Evolutionary conservation across 2,329 filamentous ascomycete species (phyloP).

Genomic region (Aureobasidium lini): DNA sequence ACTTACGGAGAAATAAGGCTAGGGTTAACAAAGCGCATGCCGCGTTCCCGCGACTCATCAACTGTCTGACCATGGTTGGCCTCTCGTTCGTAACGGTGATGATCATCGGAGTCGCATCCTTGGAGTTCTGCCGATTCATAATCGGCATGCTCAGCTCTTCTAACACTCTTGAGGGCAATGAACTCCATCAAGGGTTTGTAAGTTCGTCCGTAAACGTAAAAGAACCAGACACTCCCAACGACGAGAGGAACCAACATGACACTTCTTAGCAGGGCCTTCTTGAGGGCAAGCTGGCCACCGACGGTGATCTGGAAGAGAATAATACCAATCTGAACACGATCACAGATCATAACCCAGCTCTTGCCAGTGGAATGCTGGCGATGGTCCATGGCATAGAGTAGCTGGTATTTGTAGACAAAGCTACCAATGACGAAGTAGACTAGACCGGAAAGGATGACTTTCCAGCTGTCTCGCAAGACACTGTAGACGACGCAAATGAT

Average conservation of each 20-base stretch:
- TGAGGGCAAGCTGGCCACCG: constrained; percentile 73
- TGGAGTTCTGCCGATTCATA: constrained; percentile 28
- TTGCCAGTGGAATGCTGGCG: constrained; percentile 87
- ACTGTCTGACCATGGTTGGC: constrained; percentile 50
- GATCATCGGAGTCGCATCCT: constrained; percentile 16
- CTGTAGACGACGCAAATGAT: constrained; percentile 96
- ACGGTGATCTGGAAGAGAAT: constrained; percentile 87
- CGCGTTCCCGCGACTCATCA: constrained; percentile 65
- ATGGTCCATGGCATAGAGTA: constrained; percentile 97
- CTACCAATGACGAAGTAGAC: constrained; percentile 78
- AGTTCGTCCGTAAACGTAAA: constrained; percentile 67
- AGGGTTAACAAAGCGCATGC: constrained; percentile 66
- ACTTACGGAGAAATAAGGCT: constrained; percentile 61
- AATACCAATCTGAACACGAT: constrained; percentile 77
- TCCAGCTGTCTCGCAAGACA: constrained; percentile 69
- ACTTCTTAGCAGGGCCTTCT: constrained; percentile 65
- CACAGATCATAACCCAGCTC: constrained; percentile 95
- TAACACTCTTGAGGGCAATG: constrained; percentile 83
- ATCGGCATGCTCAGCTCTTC: constrained; percentile 50
- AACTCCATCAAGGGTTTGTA: constrained; percentile 88
- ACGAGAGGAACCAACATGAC: constrained; percentile 69
- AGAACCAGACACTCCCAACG: constrained; percentile 79
- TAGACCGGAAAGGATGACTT: constrained; percentile 73
- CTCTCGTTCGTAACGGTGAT: constrained; percentile 17
- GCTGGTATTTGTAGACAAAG: constrained; percentile 93